These are phyloP conservation scores for Alternaria alternata DNA, from an alignment of 2,329 filamentous ascomycete genomes.

Conservation along the genomic window DNA sequence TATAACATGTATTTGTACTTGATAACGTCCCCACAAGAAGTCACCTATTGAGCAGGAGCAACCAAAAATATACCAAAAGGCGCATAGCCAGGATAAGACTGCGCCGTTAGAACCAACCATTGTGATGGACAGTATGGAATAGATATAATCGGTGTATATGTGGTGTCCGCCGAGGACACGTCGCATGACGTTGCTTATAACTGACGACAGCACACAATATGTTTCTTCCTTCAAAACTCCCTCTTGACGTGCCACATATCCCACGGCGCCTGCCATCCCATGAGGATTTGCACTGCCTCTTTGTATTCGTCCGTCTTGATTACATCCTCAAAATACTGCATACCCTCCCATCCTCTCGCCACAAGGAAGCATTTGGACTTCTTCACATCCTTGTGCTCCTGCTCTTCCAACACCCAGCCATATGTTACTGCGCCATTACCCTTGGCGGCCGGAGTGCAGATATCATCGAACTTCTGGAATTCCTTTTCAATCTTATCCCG, in stretches of 20 bases:
- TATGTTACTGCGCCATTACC: constrained; percentile 1
- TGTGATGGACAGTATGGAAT: not conserved
- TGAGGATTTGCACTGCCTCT: constrained; percentile 2
- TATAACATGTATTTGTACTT: constrained; percentile 1
- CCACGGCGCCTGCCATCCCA: constrained; percentile 7
- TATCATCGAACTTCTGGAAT: not conserved
- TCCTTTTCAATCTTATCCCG: not conserved
- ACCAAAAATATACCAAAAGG: fast-evolving
- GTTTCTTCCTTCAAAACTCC: not conserved
- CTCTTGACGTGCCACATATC: constrained; percentile 12
- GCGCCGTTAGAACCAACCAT: no score
- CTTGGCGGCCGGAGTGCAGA: not conserved
- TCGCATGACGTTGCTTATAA: not conserved
- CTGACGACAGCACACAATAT: not conserved
- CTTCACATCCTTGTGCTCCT: constrained; percentile 8
- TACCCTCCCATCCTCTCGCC: constrained; percentile 12
- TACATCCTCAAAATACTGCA: constrained; percentile 11
- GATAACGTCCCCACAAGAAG: no score
- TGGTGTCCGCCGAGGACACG: not conserved
- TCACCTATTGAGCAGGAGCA: not conserved
- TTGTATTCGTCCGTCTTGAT: not conserved
- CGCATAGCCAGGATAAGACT: no score
- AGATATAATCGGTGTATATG: not conserved
- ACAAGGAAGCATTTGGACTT: constrained; percentile 8
- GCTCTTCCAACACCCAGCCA: constrained; percentile 13